Evolutionary conservation across 345 rosid species (phyloP), one percentile per base, ranked within the genome.

Genomic region (Trapa bicornis): DNA sequence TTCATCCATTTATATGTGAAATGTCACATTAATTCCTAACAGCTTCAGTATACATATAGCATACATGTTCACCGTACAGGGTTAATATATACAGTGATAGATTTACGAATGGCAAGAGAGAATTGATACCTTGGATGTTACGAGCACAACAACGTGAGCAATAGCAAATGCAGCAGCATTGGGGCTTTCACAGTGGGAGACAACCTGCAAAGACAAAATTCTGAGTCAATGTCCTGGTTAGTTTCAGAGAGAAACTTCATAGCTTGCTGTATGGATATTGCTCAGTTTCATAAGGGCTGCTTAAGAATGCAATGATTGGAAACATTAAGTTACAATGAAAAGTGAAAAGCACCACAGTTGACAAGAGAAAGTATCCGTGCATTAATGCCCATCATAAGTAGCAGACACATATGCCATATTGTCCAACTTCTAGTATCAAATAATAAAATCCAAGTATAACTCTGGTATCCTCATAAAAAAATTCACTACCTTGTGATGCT

Each of bases 41-140:
- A 8, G 43, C 43, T 41, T 41, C 43, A 41, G 29, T 0, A 6
- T 58, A 58, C 37, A 9, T 58, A 32, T 1, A 22, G 29, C 29
- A 22, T 22, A 11, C 11, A 38, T 33, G 14, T 38, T 29, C 16
- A 3, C 63, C 6, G 35, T 32, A 32, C 3, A 29, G 11, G 1
- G 36, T 11, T 5, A 36, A 57, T 57, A 6, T 57, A 57, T 29
- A 41, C 7, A 8, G 43, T 41, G 43, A 29, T 15, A 58, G 33
- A 58, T 32, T 58, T 11, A 58, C 38, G 32, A 32, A 58, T 2
- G 12, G 5, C 39, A 61, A 68, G 15, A 22, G 14, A 0, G 58
- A 3, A n/a, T 36, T 17, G 39, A 37, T 82, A 94, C 99, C 96
- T 91, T 82, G 12, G 96, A 86, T 43, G 86, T 74, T 69, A 94